Conservation (phyloP, 306 rosid genomes). For the Acacia confusa region DNA sequence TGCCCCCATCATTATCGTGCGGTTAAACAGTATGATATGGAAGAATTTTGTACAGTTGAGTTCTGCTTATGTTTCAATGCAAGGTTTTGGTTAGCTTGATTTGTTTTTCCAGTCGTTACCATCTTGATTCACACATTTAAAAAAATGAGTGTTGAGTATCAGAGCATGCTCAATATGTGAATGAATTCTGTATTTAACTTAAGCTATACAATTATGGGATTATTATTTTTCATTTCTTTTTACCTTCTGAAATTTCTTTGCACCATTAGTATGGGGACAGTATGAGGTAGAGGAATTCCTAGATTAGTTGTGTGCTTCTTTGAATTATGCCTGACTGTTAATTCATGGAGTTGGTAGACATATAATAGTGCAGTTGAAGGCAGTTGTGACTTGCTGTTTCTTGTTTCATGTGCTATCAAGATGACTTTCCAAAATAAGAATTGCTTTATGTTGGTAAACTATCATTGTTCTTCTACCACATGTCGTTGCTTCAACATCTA, state of each 20-base stretch:
- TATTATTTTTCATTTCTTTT: neutral
- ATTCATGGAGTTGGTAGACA: constrained; percentile 10
- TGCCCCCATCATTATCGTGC: neutral
- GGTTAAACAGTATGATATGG: neutral
- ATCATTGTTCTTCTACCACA: constrained; percentile 10
- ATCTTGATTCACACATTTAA: constrained; percentile 4
- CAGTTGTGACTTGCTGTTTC: neutral
- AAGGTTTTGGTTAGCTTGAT: constrained; percentile 10
- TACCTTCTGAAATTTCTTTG: neutral
- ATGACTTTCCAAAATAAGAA: constrained; percentile 17
- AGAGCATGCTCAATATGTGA: constrained; percentile 1
- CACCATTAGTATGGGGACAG: neutral
- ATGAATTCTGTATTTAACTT: constrained; percentile 7
- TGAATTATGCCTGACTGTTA: constrained; percentile 8
- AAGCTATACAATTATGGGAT: neutral
- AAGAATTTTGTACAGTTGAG: neutral
- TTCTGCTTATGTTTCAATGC: neutral
- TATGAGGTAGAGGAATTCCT: constrained; percentile 14
- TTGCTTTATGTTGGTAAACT: neutral
- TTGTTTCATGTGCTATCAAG: constrained; percentile 9
- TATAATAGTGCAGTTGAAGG: neutral
- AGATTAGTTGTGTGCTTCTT: neutral
- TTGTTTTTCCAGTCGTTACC: neutral
- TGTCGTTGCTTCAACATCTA: constrained; percentile 17
- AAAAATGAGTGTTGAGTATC: neutral